Evolutionary conservation across 1,284 basidiomycete species (phyloP), one percentile per base, ranked within the genome.

Genomic region (Psilocybe mexicana): DNA sequence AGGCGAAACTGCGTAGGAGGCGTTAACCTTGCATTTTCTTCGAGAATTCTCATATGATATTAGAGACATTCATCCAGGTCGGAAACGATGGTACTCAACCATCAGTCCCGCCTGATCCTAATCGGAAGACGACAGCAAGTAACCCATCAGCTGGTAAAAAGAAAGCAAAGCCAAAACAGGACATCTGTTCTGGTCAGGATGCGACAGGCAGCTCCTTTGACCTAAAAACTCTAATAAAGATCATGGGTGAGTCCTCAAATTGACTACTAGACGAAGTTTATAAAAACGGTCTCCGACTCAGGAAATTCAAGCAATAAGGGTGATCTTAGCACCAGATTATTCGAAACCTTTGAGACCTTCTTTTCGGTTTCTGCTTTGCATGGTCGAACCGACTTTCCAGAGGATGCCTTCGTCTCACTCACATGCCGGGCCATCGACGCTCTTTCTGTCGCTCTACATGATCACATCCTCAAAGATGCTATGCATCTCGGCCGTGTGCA

Each of bases 341-440:
- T 75, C 50, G 64, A 67, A 38, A 52, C 63, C 14, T 55, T 76
- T 52, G 69, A 73, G 45, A 59, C 61, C n/a, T 69, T 73, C 43
- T 59, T 67, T 36, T 68, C 65, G 40, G 55, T 74, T 33, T 63
- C 61, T n/a, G 61, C 67, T 42, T 54, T 68, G 23, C 57, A 67
- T 48, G 49, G 38, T 11, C 46, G 51, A 3, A 59, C 63, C 36
- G 51, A 61, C 6, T 59, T 67, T 53, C 68, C 69, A 48, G 54
- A 61, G 40, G 59, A 62, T 2, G 59, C 70, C 5, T 61, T 75
- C 23, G 44, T 70, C 23, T 69, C 71, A 42, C 66, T 66, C n/a
- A 69, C 69, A 38, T 61, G 63, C 24, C 72, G 71, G n/a, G 58
- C 65, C 25, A 54, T 75, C 8, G 67, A 72, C 40, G 67, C 69